A percentile compares a stretch with the other conserved stretches of the same genome.
These are phyloP conservation scores for Gossypium davidsonii DNA, from an alignment of 441 rosid genomes.

Conservation along the genomic window DNA sequence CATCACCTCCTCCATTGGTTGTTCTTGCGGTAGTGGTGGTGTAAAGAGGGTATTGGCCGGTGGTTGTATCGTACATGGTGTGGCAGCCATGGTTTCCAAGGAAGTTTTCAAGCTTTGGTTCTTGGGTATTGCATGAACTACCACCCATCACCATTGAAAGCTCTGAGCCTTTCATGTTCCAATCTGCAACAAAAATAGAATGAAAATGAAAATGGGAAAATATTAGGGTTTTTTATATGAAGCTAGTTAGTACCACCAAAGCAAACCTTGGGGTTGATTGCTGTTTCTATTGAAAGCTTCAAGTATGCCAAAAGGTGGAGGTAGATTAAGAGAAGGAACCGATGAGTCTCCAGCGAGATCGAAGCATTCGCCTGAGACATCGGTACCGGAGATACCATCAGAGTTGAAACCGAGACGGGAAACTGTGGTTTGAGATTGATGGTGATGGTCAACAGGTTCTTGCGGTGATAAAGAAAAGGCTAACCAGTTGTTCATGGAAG, in stretches of 20 bases:
- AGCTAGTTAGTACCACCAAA: neutral
- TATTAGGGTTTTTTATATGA: constrained; percentile 13
- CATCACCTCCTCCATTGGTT: constrained; percentile 18
- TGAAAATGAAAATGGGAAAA: neutral
- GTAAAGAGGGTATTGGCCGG: constrained; percentile 19
- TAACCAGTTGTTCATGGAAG: constrained; percentile 61
- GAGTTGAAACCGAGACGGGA: constrained; percentile 41
- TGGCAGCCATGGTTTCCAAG: constrained; percentile 42
- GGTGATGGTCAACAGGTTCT: constrained; percentile 22
- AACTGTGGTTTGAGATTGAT: constrained; percentile 27
- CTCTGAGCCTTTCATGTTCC: constrained; percentile 45
- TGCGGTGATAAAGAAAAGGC: constrained; percentile 73
- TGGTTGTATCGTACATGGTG: constrained; percentile 4
- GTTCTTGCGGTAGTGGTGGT: constrained; percentile 22
- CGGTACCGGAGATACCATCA: constrained; percentile 31
- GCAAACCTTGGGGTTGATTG: constrained; percentile 52
- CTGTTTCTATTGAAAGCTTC: constrained; percentile 54
- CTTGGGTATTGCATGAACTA: constrained; percentile 38
- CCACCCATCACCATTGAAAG: constrained; percentile 36
- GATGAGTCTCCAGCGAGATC: constrained; percentile 41
- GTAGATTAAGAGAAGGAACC: constrained; percentile 29
- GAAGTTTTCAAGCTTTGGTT: constrained; percentile 81
- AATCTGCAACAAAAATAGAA: constrained; percentile 35
- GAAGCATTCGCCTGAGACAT: constrained; percentile 39
- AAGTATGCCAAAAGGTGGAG: constrained; percentile 46